Evolutionary conservation across 306 rosid species (phyloP).

Genomic region (Cucurbita moschata): DNA sequence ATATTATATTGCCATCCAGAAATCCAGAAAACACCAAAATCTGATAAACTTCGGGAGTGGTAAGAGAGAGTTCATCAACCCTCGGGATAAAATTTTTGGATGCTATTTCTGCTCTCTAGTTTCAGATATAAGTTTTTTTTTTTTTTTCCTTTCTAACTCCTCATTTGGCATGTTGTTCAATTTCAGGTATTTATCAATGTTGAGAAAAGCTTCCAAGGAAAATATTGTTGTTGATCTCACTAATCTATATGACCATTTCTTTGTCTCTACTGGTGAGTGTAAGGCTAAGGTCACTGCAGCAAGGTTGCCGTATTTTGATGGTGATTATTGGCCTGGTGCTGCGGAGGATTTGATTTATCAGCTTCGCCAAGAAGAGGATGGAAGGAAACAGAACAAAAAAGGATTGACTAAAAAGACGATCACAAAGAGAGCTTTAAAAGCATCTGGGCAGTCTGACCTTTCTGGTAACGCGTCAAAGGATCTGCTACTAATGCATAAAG

Average conservation of each 20-base stretch:
- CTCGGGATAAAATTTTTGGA: background rate
- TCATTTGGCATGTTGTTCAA: slow-evolving; percentile 12
- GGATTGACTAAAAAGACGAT: slow-evolving; percentile 77
- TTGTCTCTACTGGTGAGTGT: slow-evolving; percentile 67
- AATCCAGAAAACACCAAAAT: slow-evolving; percentile 97
- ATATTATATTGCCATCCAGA: slow-evolving; percentile 96
- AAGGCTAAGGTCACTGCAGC: slow-evolving; percentile 90
- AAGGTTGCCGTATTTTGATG: slow-evolving; percentile 95
- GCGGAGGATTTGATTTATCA: slow-evolving; percentile 95
- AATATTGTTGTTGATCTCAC: slow-evolving; percentile 71
- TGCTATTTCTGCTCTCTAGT: slow-evolving; percentile 1
- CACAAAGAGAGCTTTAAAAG: slow-evolving; percentile 87
- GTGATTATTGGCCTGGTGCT: slow-evolving; percentile 99
- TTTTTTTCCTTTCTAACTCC: slow-evolving; percentile 13
- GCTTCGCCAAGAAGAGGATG: slow-evolving; percentile 93
- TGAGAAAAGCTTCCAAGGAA: slow-evolving; percentile 85
- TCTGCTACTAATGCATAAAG: slow-evolving; percentile 94
- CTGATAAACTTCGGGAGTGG: slow-evolving; percentile 99
- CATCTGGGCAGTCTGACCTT: slow-evolving; percentile 91
- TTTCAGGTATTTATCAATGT: slow-evolving; percentile 82
- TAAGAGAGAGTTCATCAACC: slow-evolving; percentile 17
- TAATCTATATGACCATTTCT: slow-evolving; percentile 90
- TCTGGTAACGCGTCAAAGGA: slow-evolving; percentile 91
- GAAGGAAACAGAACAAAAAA: slow-evolving; percentile 81
- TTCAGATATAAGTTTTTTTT: background rate